Evolutionary conservation across 2,329 filamentous ascomycete genomes (phyloP).

Genomic region (Diaporthe australafricana): DNA sequence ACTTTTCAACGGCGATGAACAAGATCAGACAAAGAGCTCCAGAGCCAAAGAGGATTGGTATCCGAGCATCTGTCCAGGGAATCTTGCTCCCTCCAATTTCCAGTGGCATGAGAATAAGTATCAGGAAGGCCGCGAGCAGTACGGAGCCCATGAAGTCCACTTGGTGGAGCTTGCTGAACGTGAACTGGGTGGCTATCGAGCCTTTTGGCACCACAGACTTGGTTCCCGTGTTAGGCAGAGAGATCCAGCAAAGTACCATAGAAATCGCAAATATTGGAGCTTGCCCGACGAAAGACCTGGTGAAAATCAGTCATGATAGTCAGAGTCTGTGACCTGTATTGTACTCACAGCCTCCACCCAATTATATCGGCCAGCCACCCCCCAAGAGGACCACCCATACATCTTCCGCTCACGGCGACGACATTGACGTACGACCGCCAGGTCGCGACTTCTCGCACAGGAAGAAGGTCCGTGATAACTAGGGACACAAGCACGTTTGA

Average conservation of each 20-base stretch:
- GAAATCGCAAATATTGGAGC: slow-evolving; percentile 65
- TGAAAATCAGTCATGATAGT: not conserved
- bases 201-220: slow-evolving; percentile 24
- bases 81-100: slow-evolving; percentile 54
- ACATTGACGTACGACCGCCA: slow-evolving; percentile 68
- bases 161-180: slow-evolving; percentile 54
- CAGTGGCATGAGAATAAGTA: slow-evolving; percentile 53
- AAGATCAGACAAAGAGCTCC: slow-evolving; percentile 45
- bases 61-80: slow-evolving; percentile 51
- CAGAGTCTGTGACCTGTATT: not conserved
- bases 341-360: slow-evolving; percentile 72
- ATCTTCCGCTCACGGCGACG: slow-evolving; percentile 61
- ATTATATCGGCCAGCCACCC: slow-evolving; percentile 71
- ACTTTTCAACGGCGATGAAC: slow-evolving; percentile 49
- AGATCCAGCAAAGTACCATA: slow-evolving; percentile 50
- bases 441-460: slow-evolving; percentile 62
- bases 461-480: slow-evolving; percentile 65
- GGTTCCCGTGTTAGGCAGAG: slow-evolving; percentile 47
- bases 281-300: slow-evolving; percentile 68
- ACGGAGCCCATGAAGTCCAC: slow-evolving; percentile 70
- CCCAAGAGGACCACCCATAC: slow-evolving; percentile 66
- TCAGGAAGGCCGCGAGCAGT: slow-evolving; percentile 52
- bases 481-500: slow-evolving; percentile 63
- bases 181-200: slow-evolving; percentile 36
- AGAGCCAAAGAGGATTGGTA: slow-evolving; percentile 46